Evolutionary conservation across 1,284 basidiomycete genomes (phyloP), one percentile per base, ranked within the genome.

Genomic region (Termitomyces sp.): DNA sequence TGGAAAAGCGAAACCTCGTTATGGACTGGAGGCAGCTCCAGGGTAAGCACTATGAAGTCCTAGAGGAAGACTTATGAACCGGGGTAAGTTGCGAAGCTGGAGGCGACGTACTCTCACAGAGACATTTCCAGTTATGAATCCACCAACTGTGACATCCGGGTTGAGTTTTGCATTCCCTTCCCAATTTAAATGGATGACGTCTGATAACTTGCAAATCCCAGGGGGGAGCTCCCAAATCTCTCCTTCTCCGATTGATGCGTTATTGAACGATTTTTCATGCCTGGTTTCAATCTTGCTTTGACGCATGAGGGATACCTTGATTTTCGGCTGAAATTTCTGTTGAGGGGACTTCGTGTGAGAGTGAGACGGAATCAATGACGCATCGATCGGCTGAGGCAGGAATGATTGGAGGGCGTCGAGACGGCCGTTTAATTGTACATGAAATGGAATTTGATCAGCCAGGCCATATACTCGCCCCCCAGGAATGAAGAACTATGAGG

Each of bases 381-480:
- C 41, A 35, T 46, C 16, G 3, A 14, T 18, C 18, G 46, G 40
- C 21, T 59, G 56, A 47, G 56, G 55, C 56, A 63, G 56, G 54
- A 78, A 69, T 31, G 68, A 71, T 40, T 63, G 67, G 11, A 83
- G 64, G 9, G 76, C 74, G 33, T 68, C 60, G 1, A 70, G 51
- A 2, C 72, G 68, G 3, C 76, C 81, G 40, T 66, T 72, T n/a
- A 86, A 67, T 54, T 83, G 83, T 30, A 86, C 58, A 59, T 83
- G 80, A 62, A 86, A 82, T 0, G 82, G 82, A 14, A 86, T 80
- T 9, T 63, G 69, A 51, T 83, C 81, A 1, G 67, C 59, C 16
- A 82, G 53, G 4, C 74, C 72, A 62, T 78, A 86, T 10, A 80
- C 72, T 46, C 78, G 75, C 1, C 74, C 72, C 1, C 73, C 72